phyloP scores from a whole-genome alignment of 305 asterid genomes.

The Fraxinus angustifolia region DNA sequence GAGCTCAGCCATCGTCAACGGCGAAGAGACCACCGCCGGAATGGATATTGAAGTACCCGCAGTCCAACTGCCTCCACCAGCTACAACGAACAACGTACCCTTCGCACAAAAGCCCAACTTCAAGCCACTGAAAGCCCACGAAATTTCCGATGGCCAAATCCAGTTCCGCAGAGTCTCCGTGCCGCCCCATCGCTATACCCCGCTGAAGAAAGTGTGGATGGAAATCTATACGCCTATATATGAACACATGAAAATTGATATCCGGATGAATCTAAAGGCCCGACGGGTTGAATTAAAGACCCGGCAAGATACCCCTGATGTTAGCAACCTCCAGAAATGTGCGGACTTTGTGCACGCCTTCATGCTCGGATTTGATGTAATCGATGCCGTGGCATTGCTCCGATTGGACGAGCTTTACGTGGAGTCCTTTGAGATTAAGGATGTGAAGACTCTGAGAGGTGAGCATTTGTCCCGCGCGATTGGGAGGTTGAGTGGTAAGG shows the following conservation, averaged over 20 bases:
- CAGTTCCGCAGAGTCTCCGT: conserved; percentile 72
- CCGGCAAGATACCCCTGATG: conserved; percentile 68
- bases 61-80: neutral
- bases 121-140: conserved; percentile 66
- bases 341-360: conserved; percentile 88
- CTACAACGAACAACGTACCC: neutral
- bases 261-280: conserved; percentile 83
- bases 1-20: neutral
- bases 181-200: conserved; percentile 72
- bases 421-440: conserved; percentile 79
- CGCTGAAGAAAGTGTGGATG: conserved; percentile 69
- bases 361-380: conserved; percentile 69
- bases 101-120: conserved; percentile 57
- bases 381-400: conserved; percentile 67
- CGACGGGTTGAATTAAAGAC: conserved; percentile 84
- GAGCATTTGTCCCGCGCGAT: conserved; percentile 49
- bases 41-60: neutral
- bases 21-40: neutral
- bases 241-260: conserved; percentile 70
- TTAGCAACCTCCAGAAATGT: conserved; percentile 70
- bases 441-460: conserved; percentile 55
- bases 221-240: conserved; percentile 70
- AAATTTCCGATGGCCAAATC: conserved; percentile 63
- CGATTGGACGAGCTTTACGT: conserved; percentile 75
- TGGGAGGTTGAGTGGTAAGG: conserved; percentile 44